These are phyloP conservation scores for Epithele typhae DNA, from an alignment of 768 basidiomycete genomes.

Conservation along the genomic window DNA sequence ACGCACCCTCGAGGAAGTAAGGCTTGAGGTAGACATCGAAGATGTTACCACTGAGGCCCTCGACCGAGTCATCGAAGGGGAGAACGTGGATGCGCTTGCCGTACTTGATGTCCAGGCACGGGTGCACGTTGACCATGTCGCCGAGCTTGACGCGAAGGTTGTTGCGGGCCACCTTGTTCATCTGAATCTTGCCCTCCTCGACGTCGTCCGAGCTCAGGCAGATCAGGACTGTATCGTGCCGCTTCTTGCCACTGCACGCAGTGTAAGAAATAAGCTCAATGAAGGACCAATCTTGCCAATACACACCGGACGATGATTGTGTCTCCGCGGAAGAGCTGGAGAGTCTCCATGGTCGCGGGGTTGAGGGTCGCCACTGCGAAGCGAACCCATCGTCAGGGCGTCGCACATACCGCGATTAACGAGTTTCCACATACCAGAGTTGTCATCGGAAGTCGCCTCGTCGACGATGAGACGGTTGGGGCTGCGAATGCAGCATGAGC, in stretches of 20 bases:
- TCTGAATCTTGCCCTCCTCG: slow-evolving; percentile 95
- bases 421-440: slow-evolving; percentile 64
- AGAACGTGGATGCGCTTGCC: slow-evolving; percentile 96
- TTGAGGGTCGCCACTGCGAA: slow-evolving; percentile 91
- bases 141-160: slow-evolving; percentile 97
- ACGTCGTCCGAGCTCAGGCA: slow-evolving; percentile 94
- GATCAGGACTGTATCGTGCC: slow-evolving; percentile 96
- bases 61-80: slow-evolving; percentile 97
- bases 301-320: slow-evolving; percentile 88
- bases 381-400: slow-evolving; percentile 3
- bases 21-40: slow-evolving; percentile 99
- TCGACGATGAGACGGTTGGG: slow-evolving; percentile 98
- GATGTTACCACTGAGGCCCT: slow-evolving; percentile 96
- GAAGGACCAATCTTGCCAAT: too few species aligned
- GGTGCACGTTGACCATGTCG: slow-evolving; percentile 93
- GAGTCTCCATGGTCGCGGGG: slow-evolving; percentile 93
- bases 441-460: slow-evolving; percentile 91
- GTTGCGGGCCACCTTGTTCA: slow-evolving; percentile 99
- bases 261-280: not conserved
- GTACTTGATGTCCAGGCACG: slow-evolving; percentile 97
- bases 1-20: slow-evolving; percentile 92
- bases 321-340: slow-evolving; percentile 94
- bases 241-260: slow-evolving; percentile 82
- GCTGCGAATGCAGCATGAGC: slow-evolving; percentile 37
- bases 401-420: not conserved